phyloP scores from a whole-genome alignment of 257 asterid species.

The Prunella vulgaris region DNA sequence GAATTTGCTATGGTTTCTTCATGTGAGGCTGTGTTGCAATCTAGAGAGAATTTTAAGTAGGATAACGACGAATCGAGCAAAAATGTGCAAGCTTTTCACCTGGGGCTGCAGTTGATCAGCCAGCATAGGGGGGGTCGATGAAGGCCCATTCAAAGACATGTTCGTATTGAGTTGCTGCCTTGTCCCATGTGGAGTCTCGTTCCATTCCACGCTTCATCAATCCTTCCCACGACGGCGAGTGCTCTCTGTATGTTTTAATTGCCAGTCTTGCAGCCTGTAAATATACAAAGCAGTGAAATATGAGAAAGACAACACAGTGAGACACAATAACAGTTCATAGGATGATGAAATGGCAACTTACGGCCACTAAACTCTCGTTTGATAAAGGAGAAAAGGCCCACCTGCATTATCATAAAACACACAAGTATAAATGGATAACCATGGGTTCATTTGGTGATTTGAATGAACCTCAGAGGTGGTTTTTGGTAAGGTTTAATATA shows the following conservation, averaged over 20 bases:
- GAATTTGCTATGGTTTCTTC: background rate
- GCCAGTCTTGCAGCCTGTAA: slow-evolving; percentile 64
- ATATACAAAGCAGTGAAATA: background rate
- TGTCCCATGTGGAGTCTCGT: slow-evolving; percentile 77
- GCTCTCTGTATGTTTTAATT: slow-evolving; percentile 46
- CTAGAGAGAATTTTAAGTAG: background rate
- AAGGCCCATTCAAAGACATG: slow-evolving; percentile 82
- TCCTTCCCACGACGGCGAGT: slow-evolving; percentile 85
- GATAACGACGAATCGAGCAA: background rate
- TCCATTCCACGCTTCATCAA: slow-evolving; percentile 89
- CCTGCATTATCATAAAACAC: slow-evolving; percentile 38
- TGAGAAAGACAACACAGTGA: background rate
- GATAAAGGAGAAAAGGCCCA: slow-evolving; percentile 93
- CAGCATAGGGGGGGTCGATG: slow-evolving; percentile 72
- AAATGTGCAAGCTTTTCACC: background rate
- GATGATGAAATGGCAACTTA: slow-evolving; percentile 35
- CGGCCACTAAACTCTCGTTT: slow-evolving; percentile 55
- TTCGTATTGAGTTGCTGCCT: slow-evolving; percentile 81
- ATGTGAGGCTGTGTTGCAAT: background rate
- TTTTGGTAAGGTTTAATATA: too few species aligned
- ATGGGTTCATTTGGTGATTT: background rate
- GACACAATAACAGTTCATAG: background rate
- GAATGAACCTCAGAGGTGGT: too few species aligned
- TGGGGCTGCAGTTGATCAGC: slow-evolving; percentile 24
- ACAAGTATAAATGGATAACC: background rate